Percentiles rank a stretch among this genome's conserved stretches.
phyloP scores from a whole-genome alignment of 2,329 filamentous ascomycete species.

The Samsoniella hepiali region DNA sequence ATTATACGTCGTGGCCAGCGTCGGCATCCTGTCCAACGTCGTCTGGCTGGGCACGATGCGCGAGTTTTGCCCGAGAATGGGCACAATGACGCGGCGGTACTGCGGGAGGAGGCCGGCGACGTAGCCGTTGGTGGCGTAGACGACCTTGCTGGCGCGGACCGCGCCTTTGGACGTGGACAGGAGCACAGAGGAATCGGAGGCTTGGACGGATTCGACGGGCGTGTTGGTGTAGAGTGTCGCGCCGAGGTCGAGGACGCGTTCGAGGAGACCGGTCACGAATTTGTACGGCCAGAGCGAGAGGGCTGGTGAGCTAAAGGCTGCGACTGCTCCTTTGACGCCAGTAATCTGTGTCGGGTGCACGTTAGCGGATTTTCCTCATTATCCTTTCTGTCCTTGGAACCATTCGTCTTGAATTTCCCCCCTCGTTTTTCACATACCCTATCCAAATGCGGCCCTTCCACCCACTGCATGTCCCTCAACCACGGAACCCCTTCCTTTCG shows the following conservation, averaged over 20 bases:
- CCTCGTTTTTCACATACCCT: neutral
- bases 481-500: neutral
- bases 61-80: constrained; percentile 23
- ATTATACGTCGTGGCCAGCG: neutral
- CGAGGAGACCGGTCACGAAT: constrained; percentile 6
- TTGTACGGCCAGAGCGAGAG: constrained; percentile 14
- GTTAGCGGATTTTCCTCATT: too few species aligned
- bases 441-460: neutral
- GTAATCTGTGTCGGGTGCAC: neutral
- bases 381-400: too few species aligned
- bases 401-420: too few species aligned
- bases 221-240: constrained; percentile 15
- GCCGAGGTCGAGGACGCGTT: neutral
- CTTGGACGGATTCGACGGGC: constrained; percentile 4
- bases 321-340: constrained; percentile 4
- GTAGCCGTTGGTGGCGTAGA: constrained; percentile 31
- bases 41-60: constrained; percentile 5
- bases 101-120: constrained; percentile 23
- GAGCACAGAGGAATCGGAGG: neutral
- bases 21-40: neutral
- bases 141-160: constrained; percentile 24
- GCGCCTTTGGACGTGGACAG: constrained; percentile 24
- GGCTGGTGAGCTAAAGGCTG: constrained; percentile 8
- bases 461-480: neutral
- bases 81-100: constrained; percentile 23